phyloP scores from a whole-genome alignment of 768 basidiomycete species.

The Xerocomus brunneocitrinus region DNA sequence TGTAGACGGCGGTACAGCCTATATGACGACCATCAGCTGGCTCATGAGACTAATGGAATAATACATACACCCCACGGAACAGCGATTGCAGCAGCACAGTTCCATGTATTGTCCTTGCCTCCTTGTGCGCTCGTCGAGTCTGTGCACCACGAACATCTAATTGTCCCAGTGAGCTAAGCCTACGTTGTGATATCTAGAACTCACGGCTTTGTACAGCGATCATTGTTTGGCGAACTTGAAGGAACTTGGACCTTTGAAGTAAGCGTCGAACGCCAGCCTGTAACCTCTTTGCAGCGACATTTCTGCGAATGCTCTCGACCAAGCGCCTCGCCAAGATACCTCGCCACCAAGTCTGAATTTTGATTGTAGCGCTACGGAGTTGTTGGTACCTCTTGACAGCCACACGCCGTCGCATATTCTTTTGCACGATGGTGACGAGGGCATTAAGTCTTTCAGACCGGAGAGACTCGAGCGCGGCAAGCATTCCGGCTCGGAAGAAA shows the following conservation, averaged over 20 bases:
- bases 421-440: conserved; percentile 93
- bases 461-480: conserved; percentile 88
- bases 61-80: conserved; percentile 82
- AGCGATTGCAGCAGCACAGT: conserved; percentile 77
- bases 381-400: conserved; percentile 75
- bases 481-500: conserved; percentile 99
- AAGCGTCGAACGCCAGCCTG: conserved; percentile 71
- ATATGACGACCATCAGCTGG: conserved; percentile 6
- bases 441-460: conserved; percentile 84
- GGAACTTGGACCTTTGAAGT: conserved; percentile 67
- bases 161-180: conserved; percentile 5
- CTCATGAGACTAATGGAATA: background rate
- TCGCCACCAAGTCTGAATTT: conserved; percentile 93
- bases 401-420: conserved; percentile 89
- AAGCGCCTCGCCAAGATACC: conserved; percentile 73
- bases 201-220: conserved; percentile 80
- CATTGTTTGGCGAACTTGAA: conserved; percentile 56
- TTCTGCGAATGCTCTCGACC: conserved; percentile 64
- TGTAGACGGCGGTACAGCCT: conserved; percentile 55
- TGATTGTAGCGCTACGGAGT: conserved; percentile 70
- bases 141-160: conserved; percentile 73
- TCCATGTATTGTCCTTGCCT: conserved; percentile 53
- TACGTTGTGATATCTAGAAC: conserved; percentile 31
- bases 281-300: conserved; percentile 70
- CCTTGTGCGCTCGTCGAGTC: conserved; percentile 55